phyloP scores from a whole-genome alignment of 345 rosid species.

The Salix koriyanagi region DNA sequence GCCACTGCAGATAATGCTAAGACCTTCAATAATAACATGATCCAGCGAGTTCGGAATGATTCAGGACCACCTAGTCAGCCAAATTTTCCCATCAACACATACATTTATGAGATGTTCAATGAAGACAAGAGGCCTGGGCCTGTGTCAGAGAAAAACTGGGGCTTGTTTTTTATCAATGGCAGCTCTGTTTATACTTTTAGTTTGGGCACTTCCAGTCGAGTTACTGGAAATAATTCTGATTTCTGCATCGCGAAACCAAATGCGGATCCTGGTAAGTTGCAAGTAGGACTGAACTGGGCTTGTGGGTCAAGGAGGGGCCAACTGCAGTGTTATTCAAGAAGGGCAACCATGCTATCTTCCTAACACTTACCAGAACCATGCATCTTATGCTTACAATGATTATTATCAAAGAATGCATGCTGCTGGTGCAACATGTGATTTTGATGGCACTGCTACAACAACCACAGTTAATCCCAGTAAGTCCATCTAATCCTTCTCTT shows the following conservation, averaged over 20 bases:
- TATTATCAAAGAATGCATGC: slow-evolving; percentile 77
- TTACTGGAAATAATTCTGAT: slow-evolving; percentile 42
- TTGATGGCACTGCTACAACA: slow-evolving; percentile 68
- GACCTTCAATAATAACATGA: slow-evolving; percentile 68
- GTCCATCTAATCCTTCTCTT: slow-evolving; percentile 23
- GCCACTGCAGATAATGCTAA: slow-evolving; percentile 71
- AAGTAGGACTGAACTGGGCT: slow-evolving; percentile 84
- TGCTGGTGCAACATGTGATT: slow-evolving; percentile 83
- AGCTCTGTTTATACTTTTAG: slow-evolving; percentile 62
- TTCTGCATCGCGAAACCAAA: slow-evolving; percentile 78
- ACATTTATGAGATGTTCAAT: slow-evolving; percentile 82
- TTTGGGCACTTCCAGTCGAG: slow-evolving; percentile 32
- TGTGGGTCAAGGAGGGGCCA: slow-evolving; percentile 92
- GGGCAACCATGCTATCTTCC: slow-evolving; percentile 73
- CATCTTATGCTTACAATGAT: slow-evolving; percentile 87
- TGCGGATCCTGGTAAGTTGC: slow-evolving; percentile 64
- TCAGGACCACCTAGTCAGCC: slow-evolving; percentile 93
- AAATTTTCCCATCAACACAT: slow-evolving; percentile 57
- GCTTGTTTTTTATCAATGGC: slow-evolving; percentile 70
- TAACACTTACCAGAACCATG: slow-evolving; percentile 54
- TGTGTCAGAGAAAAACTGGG: slow-evolving; percentile 83
- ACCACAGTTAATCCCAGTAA: slow-evolving; percentile 73
- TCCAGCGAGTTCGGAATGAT: slow-evolving; percentile 62
- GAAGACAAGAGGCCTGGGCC: slow-evolving; percentile 83
- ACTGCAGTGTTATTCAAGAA: slow-evolving; percentile 60